Evolutionary conservation across 768 basidiomycete genomes (phyloP).

Genomic region (Lactarius vividus): DNA sequence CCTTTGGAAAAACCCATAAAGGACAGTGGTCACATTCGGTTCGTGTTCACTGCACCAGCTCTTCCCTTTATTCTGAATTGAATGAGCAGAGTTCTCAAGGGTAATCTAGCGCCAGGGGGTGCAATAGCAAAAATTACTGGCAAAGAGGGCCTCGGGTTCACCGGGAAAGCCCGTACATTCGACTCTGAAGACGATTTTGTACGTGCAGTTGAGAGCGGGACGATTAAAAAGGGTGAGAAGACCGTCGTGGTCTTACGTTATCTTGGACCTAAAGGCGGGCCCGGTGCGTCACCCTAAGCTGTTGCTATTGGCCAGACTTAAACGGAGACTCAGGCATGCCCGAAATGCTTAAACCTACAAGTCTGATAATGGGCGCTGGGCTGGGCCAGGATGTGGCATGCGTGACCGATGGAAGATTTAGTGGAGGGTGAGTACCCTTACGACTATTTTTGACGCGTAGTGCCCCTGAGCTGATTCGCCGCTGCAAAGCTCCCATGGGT

Average conservation of each 20-base stretch:
- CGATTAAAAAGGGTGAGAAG: conserved; percentile 94
- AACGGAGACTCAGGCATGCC: conserved; percentile 76
- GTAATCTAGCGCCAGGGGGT: conserved; percentile 91
- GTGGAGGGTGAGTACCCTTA: conserved; percentile 74
- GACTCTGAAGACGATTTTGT: conserved; percentile 88
- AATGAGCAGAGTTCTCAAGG: conserved; percentile 72
- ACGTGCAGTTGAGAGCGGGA: conserved; percentile 81
- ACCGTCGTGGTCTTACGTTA: conserved; percentile 94
- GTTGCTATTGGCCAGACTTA: conserved; percentile 6
- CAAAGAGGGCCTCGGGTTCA: conserved; percentile 88
- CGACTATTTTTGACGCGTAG: background rate
- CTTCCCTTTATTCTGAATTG: background rate
- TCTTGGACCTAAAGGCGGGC: conserved; percentile 95
- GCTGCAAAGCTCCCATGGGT: conserved; percentile 79
- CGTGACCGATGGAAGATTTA: conserved; percentile 96
- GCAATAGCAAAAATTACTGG: conserved; percentile 98
- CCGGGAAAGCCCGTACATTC: conserved; percentile 90
- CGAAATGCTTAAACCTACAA: conserved; percentile 98
- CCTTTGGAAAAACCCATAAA: conserved; percentile 89
- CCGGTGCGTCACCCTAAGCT: conserved; percentile 52
- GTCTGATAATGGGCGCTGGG: conserved; percentile 98
- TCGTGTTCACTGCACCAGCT: conserved; percentile 23
- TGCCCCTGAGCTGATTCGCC: conserved; percentile 17
- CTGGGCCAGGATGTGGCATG: conserved; percentile 95
- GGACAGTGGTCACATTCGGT: conserved; percentile 86